Evolutionary conservation across 75 land plant genomes (phyloP).

Genomic region (Selaginella tamariscina): DNA sequence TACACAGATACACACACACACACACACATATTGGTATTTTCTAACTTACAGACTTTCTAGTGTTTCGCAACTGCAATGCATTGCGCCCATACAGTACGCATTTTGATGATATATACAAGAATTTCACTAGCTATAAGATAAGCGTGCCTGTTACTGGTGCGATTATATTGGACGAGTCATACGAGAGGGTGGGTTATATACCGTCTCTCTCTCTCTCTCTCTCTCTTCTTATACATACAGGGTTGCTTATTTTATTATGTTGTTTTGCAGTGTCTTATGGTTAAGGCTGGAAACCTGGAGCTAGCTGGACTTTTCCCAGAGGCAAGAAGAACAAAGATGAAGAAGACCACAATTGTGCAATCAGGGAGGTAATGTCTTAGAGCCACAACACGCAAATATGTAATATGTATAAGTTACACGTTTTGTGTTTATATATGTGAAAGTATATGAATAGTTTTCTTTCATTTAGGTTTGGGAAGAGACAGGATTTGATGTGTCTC

Average conservation of each 20-base stretch:
- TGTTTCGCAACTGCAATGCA: slow-evolving; percentile 82
- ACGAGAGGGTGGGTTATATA: slow-evolving; percentile 50
- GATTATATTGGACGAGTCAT: slow-evolving; percentile 82
- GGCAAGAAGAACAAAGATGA: slow-evolving; percentile 96
- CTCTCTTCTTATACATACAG: background rate
- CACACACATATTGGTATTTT: no score
- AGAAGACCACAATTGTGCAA: slow-evolving; percentile 78
- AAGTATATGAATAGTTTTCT: slow-evolving; percentile 4
- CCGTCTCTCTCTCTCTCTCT: background rate
- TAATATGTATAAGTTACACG: background rate
- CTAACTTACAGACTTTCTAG: slow-evolving; percentile 19
- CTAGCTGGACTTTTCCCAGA: slow-evolving; percentile 98
- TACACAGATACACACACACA: no score
- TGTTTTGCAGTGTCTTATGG: slow-evolving; percentile 64
- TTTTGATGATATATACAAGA: slow-evolving; percentile 88
- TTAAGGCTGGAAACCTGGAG: slow-evolving; percentile 96
- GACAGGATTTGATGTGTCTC: slow-evolving; percentile 84
- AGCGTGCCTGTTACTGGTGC: slow-evolving; percentile 94
- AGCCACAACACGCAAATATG: background rate
- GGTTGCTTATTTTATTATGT: background rate
- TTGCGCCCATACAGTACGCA: slow-evolving; percentile 78
- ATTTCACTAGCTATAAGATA: slow-evolving; percentile 81
- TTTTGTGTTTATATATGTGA: background rate
- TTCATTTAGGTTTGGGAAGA: slow-evolving; percentile 73
- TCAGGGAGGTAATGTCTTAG: slow-evolving; percentile 48